These are phyloP conservation scores for Metschnikowia vanudenii DNA, from an alignment of 805 yeast genomes.

Conservation along the genomic window DNA sequence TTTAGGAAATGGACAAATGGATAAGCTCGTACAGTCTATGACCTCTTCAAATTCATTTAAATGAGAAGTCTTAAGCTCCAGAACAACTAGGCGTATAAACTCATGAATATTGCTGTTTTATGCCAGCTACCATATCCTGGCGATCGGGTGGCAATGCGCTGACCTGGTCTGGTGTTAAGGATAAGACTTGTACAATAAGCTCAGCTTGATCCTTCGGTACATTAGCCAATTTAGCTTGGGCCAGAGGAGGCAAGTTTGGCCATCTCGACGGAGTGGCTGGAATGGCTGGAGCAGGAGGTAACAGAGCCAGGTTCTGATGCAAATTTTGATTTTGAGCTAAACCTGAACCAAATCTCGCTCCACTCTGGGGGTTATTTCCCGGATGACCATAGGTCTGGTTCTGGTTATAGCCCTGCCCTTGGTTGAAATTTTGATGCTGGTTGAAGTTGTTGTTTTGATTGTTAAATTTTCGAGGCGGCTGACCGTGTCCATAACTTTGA, in stretches of 20 bases:
- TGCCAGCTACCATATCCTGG: constrained; percentile 52
- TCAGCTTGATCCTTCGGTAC: constrained; percentile 59
- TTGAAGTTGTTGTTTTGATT: neutral
- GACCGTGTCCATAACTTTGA: constrained; percentile 8
- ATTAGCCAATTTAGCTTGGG: constrained; percentile 49
- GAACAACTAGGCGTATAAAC: neutral
- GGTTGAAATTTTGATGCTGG: constrained; percentile 9
- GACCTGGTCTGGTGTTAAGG: constrained; percentile 50
- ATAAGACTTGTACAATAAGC: constrained; percentile 52
- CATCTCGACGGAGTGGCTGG: constrained; percentile 31
- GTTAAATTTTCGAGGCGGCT: constrained; percentile 1
- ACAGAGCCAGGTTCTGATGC: constrained; percentile 2
- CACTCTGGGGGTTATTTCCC: neutral
- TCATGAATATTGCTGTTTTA: constrained; percentile 49
- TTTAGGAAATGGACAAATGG: too few relatives aligned
- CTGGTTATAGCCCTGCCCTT: constrained; percentile 15
- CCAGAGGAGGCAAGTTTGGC: constrained; percentile 47
- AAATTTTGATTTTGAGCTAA: neutral
- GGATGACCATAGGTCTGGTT: constrained; percentile 5
- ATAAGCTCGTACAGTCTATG: too few relatives aligned
- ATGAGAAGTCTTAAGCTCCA: neutral
- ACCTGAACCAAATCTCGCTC: constrained; percentile 3
- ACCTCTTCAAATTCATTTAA: too few relatives aligned
- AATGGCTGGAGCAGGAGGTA: constrained; percentile 17
- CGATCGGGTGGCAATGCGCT: constrained; percentile 50